phyloP scores from a whole-genome alignment of 306 rosid species.

The Medicago ruthenica region DNA sequence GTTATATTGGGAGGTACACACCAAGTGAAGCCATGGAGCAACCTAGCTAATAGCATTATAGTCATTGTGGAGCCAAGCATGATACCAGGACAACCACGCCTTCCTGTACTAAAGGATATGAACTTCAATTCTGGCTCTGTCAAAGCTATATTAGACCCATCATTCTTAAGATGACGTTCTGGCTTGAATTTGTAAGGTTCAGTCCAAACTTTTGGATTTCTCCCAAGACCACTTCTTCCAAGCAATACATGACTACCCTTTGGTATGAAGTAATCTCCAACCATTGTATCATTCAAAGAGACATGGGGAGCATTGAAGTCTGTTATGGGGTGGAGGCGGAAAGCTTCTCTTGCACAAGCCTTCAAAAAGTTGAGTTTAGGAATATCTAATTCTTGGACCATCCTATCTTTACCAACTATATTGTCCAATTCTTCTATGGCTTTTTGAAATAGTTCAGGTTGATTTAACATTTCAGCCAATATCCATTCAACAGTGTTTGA shows the following conservation, averaged over 20 bases:
- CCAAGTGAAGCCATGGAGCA: conserved; percentile 54
- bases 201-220: conserved; percentile 48
- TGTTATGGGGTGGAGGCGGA: conserved; percentile 54
- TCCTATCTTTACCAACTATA: conserved; percentile 44
- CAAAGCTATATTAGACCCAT: neutral
- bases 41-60: conserved; percentile 48
- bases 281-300: conserved; percentile 22
- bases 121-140: conserved; percentile 39
- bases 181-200: conserved; percentile 49
- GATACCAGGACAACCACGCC: conserved; percentile 49
- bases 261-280: conserved; percentile 49
- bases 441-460: conserved; percentile 36
- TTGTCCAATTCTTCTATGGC: conserved; percentile 50
- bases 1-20: conserved; percentile 31
- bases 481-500: conserved; percentile 53
- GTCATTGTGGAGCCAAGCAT: conserved; percentile 49
- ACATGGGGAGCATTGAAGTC: conserved; percentile 52
- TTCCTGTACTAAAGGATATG: conserved; percentile 48
- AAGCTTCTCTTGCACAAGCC: conserved; percentile 53
- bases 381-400: conserved; percentile 52
- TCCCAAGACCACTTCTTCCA: conserved; percentile 43
- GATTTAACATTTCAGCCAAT: conserved; percentile 54
- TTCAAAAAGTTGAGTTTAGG: conserved; percentile 48
- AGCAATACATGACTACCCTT: conserved; percentile 56
- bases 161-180: conserved; percentile 36